Evolutionary conservation across 345 rosid genomes (phyloP).

Genomic region (Murraya koenigii): DNA sequence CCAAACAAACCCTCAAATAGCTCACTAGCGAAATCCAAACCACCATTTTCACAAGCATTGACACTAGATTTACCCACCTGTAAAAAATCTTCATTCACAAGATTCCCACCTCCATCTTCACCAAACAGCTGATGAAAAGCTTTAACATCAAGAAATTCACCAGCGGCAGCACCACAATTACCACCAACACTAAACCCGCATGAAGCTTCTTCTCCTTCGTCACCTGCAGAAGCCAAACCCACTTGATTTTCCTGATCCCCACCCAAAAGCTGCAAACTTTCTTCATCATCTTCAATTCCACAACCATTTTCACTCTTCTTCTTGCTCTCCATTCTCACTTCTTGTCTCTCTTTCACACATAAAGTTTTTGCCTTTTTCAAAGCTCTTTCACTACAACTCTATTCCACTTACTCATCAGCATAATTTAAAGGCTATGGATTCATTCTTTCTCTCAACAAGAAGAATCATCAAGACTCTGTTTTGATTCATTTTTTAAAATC

Average conservation of each 20-base stretch:
- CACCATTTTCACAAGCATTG: constrained; percentile 10
- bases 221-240: constrained; percentile 9
- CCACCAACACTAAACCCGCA: constrained; percentile 5
- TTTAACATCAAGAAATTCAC: neutral
- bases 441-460: neutral
- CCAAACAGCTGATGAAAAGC: constrained; percentile 5
- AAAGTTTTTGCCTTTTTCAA: neutral
- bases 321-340: neutral
- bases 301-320: constrained; percentile 16
- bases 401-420: neutral
- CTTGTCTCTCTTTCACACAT: constrained; percentile 8
- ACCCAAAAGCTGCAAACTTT: constrained; percentile 23
- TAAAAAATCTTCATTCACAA: neutral
- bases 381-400: constrained; percentile 13
- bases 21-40: constrained; percentile 15
- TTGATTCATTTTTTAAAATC: neutral
- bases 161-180: neutral
- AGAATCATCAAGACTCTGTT: neutral
- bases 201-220: neutral
- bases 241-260: constrained; percentile 15
- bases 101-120: constrained; percentile 7
- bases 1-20: constrained; percentile 20
- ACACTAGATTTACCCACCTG: constrained; percentile 6
- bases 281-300: constrained; percentile 13
- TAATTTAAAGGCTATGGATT: no score